Evolutionary conservation across 2,329 filamentous ascomycete genomes (phyloP), one percentile per base, ranked within the genome.

Genomic region (Calonectria ilicicola): DNA sequence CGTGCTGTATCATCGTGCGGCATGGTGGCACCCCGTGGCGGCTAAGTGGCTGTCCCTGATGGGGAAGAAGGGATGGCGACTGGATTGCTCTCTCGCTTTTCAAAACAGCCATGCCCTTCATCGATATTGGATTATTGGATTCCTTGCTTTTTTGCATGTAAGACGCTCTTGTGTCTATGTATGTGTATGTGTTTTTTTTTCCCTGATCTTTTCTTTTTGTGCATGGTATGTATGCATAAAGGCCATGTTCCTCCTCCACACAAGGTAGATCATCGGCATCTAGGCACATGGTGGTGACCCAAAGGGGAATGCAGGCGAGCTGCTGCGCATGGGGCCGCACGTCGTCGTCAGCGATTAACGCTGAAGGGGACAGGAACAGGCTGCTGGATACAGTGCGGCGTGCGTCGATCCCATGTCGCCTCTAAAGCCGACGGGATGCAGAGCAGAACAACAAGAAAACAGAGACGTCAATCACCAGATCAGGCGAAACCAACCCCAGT

Each of bases 1-100:
- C 40, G 17, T 44, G 58, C 38, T 63, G 58, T 44, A 15, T 17
- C 58, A 44, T 63, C 58, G 58, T 63, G 58, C 58, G 40, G 35
- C 58, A 63, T 44, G 23, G 58, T 63, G 58, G 58, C 58, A 38
- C 53, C 53, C 58, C 58, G 58, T 63, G 58, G 58, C 58, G 58
- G 58, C 58, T 63, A 42, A 42, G 58, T 63, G 58, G 58, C 58
- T 63, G 38, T 44, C 58, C 21, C 8, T 32, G 8, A 62, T 27
- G 35, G 38, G 12, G 21, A 44, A 15, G 38, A 44, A 44, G 58
- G 38, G 58, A 63, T 63, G 58, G 35, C 15, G 19, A 62, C 58
- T 44, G 35, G 38, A 29, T 23, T 7, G 19, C n/a, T 21, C 27
- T 32, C 58, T 63, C 58, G 58, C 58, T 63, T 63, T 63, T 63